A percentile compares a stretch with the other conserved stretches of the same genome.
phyloP scores from a whole-genome alignment of 495 filamentous ascomycete species.

The Eremomyces bilateralis region DNA sequence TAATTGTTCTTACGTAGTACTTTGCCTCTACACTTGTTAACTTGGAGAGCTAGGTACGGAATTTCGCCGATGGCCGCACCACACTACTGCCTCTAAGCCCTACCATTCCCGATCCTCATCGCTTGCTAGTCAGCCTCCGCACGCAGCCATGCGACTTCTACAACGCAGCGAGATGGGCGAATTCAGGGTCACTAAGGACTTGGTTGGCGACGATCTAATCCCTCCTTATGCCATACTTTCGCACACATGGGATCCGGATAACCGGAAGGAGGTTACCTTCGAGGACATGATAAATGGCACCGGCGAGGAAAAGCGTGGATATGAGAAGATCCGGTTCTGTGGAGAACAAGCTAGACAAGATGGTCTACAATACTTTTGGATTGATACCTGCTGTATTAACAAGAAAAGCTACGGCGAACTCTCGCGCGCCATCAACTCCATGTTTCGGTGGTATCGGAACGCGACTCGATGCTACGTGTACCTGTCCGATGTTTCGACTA shows the following conservation, averaged over 20 bases:
- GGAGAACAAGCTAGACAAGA: slow-evolving; percentile 2
- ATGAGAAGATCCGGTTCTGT: slow-evolving; percentile 2
- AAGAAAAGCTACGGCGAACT: slow-evolving; percentile 6
- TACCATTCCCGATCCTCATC: no score
- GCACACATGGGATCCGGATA: slow-evolving; percentile 6
- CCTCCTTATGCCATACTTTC: slow-evolving; percentile 11
- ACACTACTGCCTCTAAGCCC: no score
- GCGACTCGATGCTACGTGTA: slow-evolving; percentile 6
- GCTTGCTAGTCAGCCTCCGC: no score
- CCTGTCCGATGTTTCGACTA: slow-evolving; percentile 5
- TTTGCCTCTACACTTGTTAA: no score
- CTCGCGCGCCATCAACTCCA: slow-evolving; percentile 7
- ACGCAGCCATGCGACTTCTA: slow-evolving; percentile 1
- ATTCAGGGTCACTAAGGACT: background rate
- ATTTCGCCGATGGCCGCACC: no score
- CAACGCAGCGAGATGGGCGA: background rate
- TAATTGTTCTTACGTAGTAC: no score
- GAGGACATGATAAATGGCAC: slow-evolving; percentile 1
- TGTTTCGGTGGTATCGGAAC: slow-evolving; percentile 7
- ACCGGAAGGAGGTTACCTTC: slow-evolving; percentile 4
- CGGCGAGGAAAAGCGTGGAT: slow-evolving; percentile 2
- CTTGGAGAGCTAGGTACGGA: no score
- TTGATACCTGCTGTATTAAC: slow-evolving; percentile 11
- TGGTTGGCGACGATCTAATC: background rate
- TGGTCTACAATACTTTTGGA: slow-evolving; percentile 6